Evolutionary conservation across 768 basidiomycete species (phyloP).

Genomic region (Asterophora lycoperdoides): DNA sequence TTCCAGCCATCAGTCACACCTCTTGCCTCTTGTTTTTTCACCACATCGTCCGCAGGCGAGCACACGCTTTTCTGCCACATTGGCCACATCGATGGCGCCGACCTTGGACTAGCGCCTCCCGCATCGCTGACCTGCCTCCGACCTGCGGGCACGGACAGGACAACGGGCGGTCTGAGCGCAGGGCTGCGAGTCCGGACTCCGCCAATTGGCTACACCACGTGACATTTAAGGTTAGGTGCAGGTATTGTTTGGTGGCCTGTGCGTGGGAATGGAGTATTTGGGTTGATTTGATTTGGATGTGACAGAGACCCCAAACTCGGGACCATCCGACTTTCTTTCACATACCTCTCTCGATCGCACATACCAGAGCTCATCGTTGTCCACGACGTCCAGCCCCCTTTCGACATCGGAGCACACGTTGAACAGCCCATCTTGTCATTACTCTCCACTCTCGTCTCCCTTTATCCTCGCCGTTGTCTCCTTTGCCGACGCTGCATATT

Average conservation of each 20-base stretch:
- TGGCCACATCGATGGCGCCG: background rate
- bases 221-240: slow-evolving; percentile 31
- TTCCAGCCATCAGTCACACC: slow-evolving; percentile 22
- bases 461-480: slow-evolving; percentile 11
- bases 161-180: background rate
- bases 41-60: slow-evolving; percentile 14
- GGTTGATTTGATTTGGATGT: slow-evolving; percentile 43
- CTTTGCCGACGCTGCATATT: slow-evolving; percentile 16
- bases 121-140: slow-evolving; percentile 1
- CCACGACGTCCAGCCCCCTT: slow-evolving; percentile 21
- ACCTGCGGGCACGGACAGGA: background rate
- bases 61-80: background rate
- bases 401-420: slow-evolving; percentile 19
- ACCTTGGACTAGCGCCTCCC: background rate
- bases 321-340: slow-evolving; percentile 45
- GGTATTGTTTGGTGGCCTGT: slow-evolving; percentile 41
- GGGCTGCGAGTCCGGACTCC: background rate
- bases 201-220: slow-evolving; percentile 28
- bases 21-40: slow-evolving; percentile 18
- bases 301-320: slow-evolving; percentile 38
- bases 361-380: slow-evolving; percentile 32
- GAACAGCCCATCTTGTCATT: slow-evolving; percentile 11
- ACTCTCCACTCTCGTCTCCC: slow-evolving; percentile 8
- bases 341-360: slow-evolving; percentile 47
- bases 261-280: slow-evolving; percentile 40